A percentile compares a stretch with the other conserved stretches of the same genome.
Evolutionary conservation across 2,329 filamentous ascomycete species (phyloP).

Genomic region (Nemania diffusa): DNA sequence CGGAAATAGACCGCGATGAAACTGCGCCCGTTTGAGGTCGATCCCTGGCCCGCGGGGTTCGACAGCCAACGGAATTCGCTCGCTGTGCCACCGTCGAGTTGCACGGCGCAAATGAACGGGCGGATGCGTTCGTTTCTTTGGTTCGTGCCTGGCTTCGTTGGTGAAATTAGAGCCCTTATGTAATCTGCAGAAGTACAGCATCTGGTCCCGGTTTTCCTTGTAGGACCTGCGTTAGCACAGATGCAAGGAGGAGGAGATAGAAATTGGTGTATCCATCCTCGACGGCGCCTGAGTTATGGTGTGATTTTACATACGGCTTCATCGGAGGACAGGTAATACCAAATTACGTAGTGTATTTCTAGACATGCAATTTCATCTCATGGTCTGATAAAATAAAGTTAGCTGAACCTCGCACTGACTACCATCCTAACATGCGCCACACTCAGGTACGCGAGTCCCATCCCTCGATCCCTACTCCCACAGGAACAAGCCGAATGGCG

Average conservation of each 20-base stretch:
- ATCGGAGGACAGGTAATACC: background rate
- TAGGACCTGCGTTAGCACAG: background rate
- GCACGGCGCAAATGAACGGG: no score
- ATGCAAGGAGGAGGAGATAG: background rate
- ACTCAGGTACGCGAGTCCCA: background rate
- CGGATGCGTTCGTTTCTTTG: no score
- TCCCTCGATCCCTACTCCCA: background rate
- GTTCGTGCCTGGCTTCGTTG: no score
- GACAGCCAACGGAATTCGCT: conserved; percentile 14
- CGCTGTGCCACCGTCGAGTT: background rate
- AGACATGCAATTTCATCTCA: background rate
- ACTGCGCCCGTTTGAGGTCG: conserved; percentile 26
- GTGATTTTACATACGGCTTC: background rate
- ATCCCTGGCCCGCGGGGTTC: conserved; percentile 23
- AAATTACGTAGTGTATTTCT: background rate
- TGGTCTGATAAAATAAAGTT: background rate
- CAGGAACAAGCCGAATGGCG: conserved; percentile 5
- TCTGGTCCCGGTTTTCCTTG: background rate
- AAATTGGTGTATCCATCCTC: background rate
- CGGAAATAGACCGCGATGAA: conserved; percentile 25
- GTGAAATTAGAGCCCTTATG: no score
- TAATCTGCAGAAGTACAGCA: no score
- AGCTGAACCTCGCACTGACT: no score
- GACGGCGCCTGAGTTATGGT: background rate
- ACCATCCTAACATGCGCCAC: background rate